A percentile compares a stretch with the other conserved stretches of the same genome.
Conservation (phyloP, 176 grass and related monocot species). For the Dactylis glomerata region DNA sequence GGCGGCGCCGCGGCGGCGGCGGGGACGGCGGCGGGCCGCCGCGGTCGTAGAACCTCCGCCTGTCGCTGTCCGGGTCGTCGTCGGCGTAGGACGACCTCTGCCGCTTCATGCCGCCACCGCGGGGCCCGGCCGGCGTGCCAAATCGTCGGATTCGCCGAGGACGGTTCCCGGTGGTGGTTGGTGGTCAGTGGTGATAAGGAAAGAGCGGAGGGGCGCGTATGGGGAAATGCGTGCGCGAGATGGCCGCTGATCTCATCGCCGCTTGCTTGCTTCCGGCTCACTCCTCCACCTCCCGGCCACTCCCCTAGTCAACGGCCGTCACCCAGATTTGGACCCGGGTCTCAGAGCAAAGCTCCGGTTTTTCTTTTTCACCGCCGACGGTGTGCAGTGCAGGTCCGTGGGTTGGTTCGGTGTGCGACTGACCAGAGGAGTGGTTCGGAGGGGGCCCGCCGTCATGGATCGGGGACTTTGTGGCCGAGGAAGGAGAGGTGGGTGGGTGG, state of each 20-base stretch:
- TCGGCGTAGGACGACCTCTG: conserved; percentile 52
- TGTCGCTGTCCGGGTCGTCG: conserved; percentile 60
- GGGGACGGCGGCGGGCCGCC: conserved; percentile 16
- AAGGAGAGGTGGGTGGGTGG: background rate
- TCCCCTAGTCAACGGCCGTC: conserved; percentile 62
- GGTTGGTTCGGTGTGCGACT: background rate
- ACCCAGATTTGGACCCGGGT: conserved; percentile 54
- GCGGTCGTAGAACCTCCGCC: conserved; percentile 48
- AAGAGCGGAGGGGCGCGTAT: conserved; percentile 8
- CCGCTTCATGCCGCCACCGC: conserved; percentile 60
- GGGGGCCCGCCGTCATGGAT: conserved; percentile 21
- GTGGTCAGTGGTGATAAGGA: conserved; percentile 24
- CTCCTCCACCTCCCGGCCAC: conserved; percentile 28
- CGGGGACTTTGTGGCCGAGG: background rate
- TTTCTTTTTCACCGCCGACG: conserved; percentile 26
- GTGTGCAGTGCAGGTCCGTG: background rate
- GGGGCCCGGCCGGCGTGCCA: background rate
- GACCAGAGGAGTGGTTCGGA: conserved; percentile 8
- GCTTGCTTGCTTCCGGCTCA: conserved; percentile 30
- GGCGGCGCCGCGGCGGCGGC: conserved; percentile 22
- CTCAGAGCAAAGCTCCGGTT: background rate
- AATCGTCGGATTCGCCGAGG: conserved; percentile 14
- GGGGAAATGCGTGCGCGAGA: conserved; percentile 55
- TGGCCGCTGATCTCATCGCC: conserved; percentile 32
- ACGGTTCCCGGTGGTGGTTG: background rate